A percentile compares a stretch with the other conserved stretches of the same genome.
Evolutionary conservation across 306 rosid genomes (phyloP).

Genomic region (Quercus mongolica): DNA sequence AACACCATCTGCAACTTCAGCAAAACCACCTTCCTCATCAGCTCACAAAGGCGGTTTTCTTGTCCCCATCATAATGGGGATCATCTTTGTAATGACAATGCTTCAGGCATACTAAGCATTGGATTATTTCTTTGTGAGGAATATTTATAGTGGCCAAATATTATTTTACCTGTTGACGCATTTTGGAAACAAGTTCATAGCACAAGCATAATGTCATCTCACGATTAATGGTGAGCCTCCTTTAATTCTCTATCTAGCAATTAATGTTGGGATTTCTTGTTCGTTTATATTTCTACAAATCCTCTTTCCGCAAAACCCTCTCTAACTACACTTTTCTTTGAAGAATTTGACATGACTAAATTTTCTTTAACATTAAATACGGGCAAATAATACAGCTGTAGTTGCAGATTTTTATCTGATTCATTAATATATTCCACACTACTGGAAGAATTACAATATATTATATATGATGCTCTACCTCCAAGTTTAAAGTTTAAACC

Average conservation of each 20-base stretch:
- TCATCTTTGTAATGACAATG: conserved; percentile 32
- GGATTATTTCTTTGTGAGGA: neutral
- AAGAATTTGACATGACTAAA: neutral
- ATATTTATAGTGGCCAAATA: conserved; percentile 14
- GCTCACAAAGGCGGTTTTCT: conserved; percentile 25
- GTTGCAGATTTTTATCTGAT: neutral
- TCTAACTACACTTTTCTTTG: neutral
- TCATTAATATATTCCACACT: neutral
- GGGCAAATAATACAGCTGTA: neutral
- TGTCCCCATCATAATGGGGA: conserved; percentile 26
- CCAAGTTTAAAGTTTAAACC: neutral
- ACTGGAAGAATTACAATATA: no score
- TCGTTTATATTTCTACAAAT: neutral
- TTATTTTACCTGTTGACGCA: neutral
- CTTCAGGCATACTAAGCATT: conserved; percentile 34
- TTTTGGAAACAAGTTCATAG: neutral
- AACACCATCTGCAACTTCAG: conserved; percentile 18
- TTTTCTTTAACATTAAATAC: neutral
- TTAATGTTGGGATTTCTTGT: neutral
- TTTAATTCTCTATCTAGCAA: no score
- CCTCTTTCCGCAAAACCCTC: neutral
- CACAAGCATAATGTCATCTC: neutral
- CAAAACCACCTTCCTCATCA: conserved; percentile 40
- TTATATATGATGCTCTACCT: neutral
- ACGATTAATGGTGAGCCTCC: no score